Base-by-base conservation (phyloP, 495 filamentous ascomycete genomes). In the Podospora fimiseda region DNA sequence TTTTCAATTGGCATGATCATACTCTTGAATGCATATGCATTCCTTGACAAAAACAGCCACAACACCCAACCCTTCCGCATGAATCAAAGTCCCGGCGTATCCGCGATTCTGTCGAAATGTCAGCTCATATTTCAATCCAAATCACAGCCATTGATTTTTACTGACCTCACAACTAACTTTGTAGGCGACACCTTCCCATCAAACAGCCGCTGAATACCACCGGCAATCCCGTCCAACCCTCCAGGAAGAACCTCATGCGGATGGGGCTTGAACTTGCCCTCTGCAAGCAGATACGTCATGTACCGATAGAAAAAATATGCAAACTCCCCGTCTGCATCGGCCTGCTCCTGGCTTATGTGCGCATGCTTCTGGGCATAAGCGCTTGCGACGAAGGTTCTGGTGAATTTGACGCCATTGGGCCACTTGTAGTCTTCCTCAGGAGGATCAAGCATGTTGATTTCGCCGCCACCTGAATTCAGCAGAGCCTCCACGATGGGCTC, bases 101-200 rank as follows among this genome's bases (percentile, higher is more conserved):
- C 11, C 27, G 27, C 27, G 27, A 33, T 33, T 11, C 27, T 33
- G 27, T 33, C n/a, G n/a, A n/a, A n/a, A n/a, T n/a, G n/a, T n/a
- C n/a, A n/a, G n/a, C n/a, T n/a, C n/a, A 33, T 33, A 33, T 11
- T 5, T 33, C 27, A 33, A 11, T 33, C 5, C 11, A 33, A 5
- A 33, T 33, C 27, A 33, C 27, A 5, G 27, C 6, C 27, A 11
- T 11, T 6, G 11, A 11, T 33, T 6, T 11, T 33, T 33, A 43
- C 62, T 53, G 6, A 65, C 65, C 46, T 64, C 54, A 46, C 73
- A 67, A 54, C 74, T 66, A 50, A 69, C 61, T 76, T 75, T 36
- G 59, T 61, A 2, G 62, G 70, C 27, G 61, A 69, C 14, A 66
- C 69, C 56, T 71, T 69, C 6, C 65, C 64, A 9, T 61, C 64